These are phyloP conservation scores for Scortechinia acanthostroma DNA, from an alignment of 2,329 filamentous ascomycete genomes.

Conservation along the genomic window DNA sequence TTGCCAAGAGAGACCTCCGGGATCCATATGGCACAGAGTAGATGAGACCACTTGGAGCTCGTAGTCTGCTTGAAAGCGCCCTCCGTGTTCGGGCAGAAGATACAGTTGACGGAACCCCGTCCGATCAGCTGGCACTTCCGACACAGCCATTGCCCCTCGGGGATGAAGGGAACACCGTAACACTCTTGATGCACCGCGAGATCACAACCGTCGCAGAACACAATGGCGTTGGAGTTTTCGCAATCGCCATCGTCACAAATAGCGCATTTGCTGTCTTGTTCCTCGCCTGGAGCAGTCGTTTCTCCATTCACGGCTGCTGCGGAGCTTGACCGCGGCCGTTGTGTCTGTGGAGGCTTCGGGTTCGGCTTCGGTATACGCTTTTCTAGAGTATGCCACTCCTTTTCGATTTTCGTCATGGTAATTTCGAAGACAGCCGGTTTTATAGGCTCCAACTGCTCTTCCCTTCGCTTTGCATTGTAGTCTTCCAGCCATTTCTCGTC, in stretches of 20 bases:
- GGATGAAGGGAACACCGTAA: conserved; percentile 96
- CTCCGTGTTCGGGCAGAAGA: conserved; percentile 96
- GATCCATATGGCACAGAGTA: conserved; percentile 97
- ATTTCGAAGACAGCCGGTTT: conserved; percentile 94
- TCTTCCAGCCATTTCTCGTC: conserved; percentile 92
- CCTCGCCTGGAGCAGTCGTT: conserved; percentile 71
- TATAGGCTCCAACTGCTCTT: conserved; percentile 71
- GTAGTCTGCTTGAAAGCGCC: conserved; percentile 98
- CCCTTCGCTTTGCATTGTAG: conserved; percentile 71
- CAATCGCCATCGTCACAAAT: conserved; percentile 99
- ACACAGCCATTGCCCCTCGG: conserved; percentile 96
- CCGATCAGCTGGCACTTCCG: conserved; percentile 94
- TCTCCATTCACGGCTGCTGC: conserved; percentile 94
- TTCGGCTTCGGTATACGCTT: conserved; percentile 96
- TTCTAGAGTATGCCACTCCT: conserved; percentile 94
- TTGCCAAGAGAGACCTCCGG: conserved; percentile 94
- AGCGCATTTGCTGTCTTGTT: conserved; percentile 93
- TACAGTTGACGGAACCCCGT: conserved; percentile 82
- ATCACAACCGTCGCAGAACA: conserved; percentile 97
- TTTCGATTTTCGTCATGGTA: conserved; percentile 97
- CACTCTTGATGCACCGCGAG: conserved; percentile 97
- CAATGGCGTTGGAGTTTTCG: conserved; percentile 97
- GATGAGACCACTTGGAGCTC: conserved; percentile 89
- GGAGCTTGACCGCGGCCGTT: conserved; percentile 84
- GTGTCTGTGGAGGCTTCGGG: conserved; percentile 89